Percentiles rank a stretch among this genome's conserved stretches.
These are phyloP conservation scores for Talaromyces marneffei DNA, from an alignment of 2,329 filamentous ascomycete species.

Conservation along the genomic window DNA sequence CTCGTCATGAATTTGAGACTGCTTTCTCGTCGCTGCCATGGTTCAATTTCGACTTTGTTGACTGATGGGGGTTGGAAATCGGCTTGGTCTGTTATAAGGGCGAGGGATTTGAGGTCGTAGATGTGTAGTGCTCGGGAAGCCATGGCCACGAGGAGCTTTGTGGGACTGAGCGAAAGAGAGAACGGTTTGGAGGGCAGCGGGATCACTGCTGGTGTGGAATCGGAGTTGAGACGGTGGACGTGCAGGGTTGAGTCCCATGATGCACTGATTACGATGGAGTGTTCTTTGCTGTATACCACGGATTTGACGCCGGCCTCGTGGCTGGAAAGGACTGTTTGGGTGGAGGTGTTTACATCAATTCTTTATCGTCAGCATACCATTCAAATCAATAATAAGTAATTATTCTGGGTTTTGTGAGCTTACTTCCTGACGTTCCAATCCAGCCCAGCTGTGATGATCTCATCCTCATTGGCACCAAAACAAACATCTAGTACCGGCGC, in stretches of 20 bases:
- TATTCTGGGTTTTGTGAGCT: constrained; percentile 15
- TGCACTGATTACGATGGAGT: constrained; percentile 75
- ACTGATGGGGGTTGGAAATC: constrained; percentile 29
- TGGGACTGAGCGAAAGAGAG: constrained; percentile 69
- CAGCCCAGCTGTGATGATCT: constrained; percentile 79
- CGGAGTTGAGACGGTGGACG: constrained; percentile 61
- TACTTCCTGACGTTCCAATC: constrained; percentile 80
- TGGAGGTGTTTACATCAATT: constrained; percentile 66
- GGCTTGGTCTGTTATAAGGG: constrained; percentile 47
- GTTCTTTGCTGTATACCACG: constrained; percentile 71
- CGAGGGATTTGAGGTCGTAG: constrained; percentile 73
- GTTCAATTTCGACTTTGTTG: constrained; percentile 55
- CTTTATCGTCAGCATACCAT: constrained; percentile 29
- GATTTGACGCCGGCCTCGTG: constrained; percentile 76
- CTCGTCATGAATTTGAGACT: constrained; percentile 95
- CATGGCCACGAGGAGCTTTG: constrained; percentile 93
- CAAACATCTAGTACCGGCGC: constrained; percentile 87
- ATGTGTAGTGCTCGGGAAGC: constrained; percentile 88
- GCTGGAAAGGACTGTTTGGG: constrained; percentile 68
- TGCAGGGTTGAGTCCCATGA: constrained; percentile 93
- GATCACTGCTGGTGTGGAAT: constrained; percentile 56
- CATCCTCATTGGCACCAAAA: constrained; percentile 75
- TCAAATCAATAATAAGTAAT: no score
- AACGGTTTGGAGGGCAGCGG: constrained; percentile 81
- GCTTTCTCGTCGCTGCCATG: constrained; percentile 90